These are phyloP conservation scores for Macroventuria anomochaeta DNA, from an alignment of 2,329 filamentous ascomycete genomes.

Conservation along the genomic window DNA sequence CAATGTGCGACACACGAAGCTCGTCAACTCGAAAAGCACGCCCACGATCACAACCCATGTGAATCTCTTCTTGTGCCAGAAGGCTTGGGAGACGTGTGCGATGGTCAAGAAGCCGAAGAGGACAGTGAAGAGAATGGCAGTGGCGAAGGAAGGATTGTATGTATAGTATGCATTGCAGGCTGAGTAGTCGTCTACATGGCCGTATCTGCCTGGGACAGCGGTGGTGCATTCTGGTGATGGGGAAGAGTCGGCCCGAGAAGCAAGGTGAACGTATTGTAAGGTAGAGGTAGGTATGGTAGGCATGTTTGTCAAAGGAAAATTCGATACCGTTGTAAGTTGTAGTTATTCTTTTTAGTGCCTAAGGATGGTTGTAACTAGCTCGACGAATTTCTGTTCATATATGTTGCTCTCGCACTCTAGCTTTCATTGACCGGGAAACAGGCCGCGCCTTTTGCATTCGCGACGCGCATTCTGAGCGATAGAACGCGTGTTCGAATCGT, in stretches of 20 bases:
- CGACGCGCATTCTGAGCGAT: neutral
- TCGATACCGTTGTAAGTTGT: too few species aligned
- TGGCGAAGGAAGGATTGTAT: constrained; percentile 32
- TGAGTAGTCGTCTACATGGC: constrained; percentile 28
- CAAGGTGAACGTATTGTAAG: neutral
- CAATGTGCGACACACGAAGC: constrained; percentile 52
- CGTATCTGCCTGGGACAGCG: constrained; percentile 30
- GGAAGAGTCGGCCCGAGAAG: constrained; percentile 16
- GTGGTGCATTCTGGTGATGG: constrained; percentile 29
- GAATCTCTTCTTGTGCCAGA: constrained; percentile 43
- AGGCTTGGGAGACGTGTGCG: constrained; percentile 29
- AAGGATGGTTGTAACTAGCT: neutral
- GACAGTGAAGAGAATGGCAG: constrained; percentile 30
- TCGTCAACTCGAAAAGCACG: constrained; percentile 51
- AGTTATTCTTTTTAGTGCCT: too few species aligned
- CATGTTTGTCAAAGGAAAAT: too few species aligned
- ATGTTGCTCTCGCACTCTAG: too few species aligned
- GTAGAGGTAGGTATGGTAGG: neutral
- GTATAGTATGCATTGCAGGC: constrained; percentile 39
- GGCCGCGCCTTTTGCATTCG: neutral
- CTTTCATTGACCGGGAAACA: neutral
- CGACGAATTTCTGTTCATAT: neutral
- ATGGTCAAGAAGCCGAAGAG: constrained; percentile 36
- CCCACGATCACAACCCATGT: constrained; percentile 57
- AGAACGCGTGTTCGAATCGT: neutral